Evolutionary conservation across 306 rosid species (phyloP), one percentile per base, ranked within the genome.

Genomic region (Vigna trinervia): DNA sequence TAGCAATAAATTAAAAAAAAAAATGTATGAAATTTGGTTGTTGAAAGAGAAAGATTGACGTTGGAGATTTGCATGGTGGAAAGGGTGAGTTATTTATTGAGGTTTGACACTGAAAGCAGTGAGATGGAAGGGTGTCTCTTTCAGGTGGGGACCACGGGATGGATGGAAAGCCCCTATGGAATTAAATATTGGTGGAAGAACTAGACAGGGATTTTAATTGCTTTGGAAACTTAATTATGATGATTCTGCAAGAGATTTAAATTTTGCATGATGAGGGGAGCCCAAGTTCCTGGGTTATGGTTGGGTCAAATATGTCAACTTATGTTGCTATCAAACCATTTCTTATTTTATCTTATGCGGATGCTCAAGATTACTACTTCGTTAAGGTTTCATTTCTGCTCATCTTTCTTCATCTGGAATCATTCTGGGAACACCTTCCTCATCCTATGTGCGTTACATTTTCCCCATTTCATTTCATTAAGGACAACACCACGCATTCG

Each of bases 251-350:
- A 63, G 4, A 65, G 23, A 20, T 71, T 71, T 82, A 23, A 77
- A 47, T 23, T 82, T 71, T 64, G 46, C 75, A 66, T 81, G 46
- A 60, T 78, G 80, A 77, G 47, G 82, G 78, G 62, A 36, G n/a
- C 74, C 71, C 77, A 54, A 77, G 48, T 46, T 70, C 5, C 0
- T 34, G 57, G 56, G 43, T 58, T 78, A 52, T 75, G 78, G 84
- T 82, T 82, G 54, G 83, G 78, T 80, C 83, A 83, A 62, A 66
- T 75, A 5, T 75, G 67, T 77, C 58, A 58, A 17, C 22, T 41
- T 32, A 56, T 54, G 86, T 85, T 76, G 75, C 78, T 82, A 79
- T 82, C 86, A 82, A 71, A 15, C 15, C 43, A 60, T 82, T 82
- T 85, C 69, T 64, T 32, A 32, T 32, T 4, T 30, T 30, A 30